Evolutionary conservation across 1,139 yeast genomes (phyloP).

Genomic region (Suhomyces atakaporum): DNA sequence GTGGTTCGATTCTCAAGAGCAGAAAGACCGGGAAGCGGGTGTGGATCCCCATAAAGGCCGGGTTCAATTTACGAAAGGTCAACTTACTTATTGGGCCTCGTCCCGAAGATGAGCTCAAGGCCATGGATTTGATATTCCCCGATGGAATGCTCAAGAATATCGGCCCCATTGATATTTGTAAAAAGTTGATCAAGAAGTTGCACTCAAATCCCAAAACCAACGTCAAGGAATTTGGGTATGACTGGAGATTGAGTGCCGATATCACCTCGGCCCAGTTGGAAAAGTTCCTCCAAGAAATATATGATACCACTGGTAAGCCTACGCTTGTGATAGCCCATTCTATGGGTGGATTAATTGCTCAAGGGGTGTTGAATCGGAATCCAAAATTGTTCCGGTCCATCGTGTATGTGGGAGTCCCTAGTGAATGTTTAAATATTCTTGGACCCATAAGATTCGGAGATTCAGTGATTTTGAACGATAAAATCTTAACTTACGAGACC

Average conservation of each 20-base stretch:
- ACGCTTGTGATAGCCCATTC: constrained; percentile 81
- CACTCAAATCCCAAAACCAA: constrained; percentile 58
- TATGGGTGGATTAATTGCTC: constrained; percentile 90
- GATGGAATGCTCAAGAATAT: constrained; percentile 80
- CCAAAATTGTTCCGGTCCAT: constrained; percentile 73
- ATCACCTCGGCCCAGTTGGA: constrained; percentile 49
- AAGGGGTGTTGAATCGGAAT: constrained; percentile 68
- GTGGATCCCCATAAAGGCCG: constrained; percentile 90
- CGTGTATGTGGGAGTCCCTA: constrained; percentile 80
- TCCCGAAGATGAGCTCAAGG: constrained; percentile 59
- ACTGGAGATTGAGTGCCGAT: constrained; percentile 81
- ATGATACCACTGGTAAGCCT: constrained; percentile 50
- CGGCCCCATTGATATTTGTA: constrained; percentile 85
- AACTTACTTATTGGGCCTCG: constrained; percentile 72
- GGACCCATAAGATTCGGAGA: constrained; percentile 88
- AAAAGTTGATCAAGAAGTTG: constrained; percentile 57
- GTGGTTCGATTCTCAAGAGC: constrained; percentile 82
- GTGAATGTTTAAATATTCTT: constrained; percentile 79
- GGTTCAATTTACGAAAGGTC: constrained; percentile 69
- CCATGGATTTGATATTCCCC: constrained; percentile 57
- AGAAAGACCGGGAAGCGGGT: constrained; percentile 61
- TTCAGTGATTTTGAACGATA: constrained; percentile 71
- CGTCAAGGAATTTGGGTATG: constrained; percentile 81
- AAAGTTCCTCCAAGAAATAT: constrained; percentile 46
- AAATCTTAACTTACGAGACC: constrained; percentile 74